phyloP scores from a whole-genome alignment of 306 rosid species.

The Casuarina glauca region DNA sequence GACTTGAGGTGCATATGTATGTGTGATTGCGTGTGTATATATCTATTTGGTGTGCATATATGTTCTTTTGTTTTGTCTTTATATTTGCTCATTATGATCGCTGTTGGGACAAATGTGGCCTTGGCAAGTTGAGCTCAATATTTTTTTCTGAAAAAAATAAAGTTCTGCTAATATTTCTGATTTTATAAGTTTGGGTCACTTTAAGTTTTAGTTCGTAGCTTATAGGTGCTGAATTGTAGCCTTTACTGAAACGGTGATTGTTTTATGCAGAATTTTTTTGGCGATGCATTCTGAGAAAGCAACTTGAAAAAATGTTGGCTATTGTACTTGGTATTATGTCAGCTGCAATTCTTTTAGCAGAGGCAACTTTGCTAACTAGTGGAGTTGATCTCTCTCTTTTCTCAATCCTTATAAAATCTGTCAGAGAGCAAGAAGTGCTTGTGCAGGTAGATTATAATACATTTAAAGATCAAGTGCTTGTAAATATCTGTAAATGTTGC shows the following conservation, averaged over 20 bases:
- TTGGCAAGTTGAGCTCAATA: background rate
- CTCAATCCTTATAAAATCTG: constrained; percentile 82
- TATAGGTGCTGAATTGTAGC: background rate
- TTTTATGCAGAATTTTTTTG: constrained; percentile 79
- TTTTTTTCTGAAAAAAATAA: background rate
- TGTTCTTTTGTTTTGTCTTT: background rate
- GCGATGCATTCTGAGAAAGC: constrained; percentile 87
- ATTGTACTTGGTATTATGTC: constrained; percentile 79
- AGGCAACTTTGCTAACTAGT: constrained; percentile 89
- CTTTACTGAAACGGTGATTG: constrained; percentile 24
- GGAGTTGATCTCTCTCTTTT: constrained; percentile 80
- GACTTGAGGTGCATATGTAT: background rate
- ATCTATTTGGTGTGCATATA: background rate
- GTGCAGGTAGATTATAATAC: constrained; percentile 68
- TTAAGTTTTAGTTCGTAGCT: background rate
- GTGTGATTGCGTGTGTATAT: background rate
- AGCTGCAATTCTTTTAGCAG: constrained; percentile 90
- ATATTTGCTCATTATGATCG: background rate
- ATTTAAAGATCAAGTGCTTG: constrained; percentile 13
- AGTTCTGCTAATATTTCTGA: background rate
- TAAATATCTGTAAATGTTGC: constrained; percentile 12
- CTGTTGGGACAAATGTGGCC: background rate
- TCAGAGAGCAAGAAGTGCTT: constrained; percentile 74
- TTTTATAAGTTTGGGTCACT: background rate
- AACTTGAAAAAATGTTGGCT: constrained; percentile 75